phyloP scores from a whole-genome alignment of 768 basidiomycete genomes.

The Roridomyces roridus region DNA sequence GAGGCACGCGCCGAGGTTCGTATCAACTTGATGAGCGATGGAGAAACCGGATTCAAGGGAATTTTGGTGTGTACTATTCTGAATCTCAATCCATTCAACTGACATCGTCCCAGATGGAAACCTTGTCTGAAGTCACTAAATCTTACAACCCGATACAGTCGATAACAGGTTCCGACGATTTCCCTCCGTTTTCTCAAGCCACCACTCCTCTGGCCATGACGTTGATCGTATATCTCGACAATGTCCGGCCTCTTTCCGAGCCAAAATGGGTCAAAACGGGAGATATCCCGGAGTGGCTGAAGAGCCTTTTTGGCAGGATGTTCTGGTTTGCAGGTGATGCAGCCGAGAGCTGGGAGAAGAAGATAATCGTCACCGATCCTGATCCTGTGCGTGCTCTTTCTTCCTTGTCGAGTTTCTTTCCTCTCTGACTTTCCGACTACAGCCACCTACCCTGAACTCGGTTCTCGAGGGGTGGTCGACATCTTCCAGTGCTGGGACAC shows the following conservation, averaged over 20 bases:
- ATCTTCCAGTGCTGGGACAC: slow-evolving; percentile 80
- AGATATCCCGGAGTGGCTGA: slow-evolving; percentile 92
- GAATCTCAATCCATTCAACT: slow-evolving; percentile 8
- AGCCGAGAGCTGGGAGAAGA: slow-evolving; percentile 93
- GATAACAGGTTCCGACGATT: slow-evolving; percentile 47
- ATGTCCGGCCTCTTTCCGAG: slow-evolving; percentile 86
- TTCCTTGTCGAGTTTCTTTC: neutral
- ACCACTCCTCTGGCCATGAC: slow-evolving; percentile 60
- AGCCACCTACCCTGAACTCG: slow-evolving; percentile 93
- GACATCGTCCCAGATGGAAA: slow-evolving; percentile 61
- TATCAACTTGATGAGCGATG: slow-evolving; percentile 64
- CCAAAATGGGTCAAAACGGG: slow-evolving; percentile 98
- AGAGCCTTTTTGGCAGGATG: slow-evolving; percentile 86
- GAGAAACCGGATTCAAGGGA: slow-evolving; percentile 67
- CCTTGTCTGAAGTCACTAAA: slow-evolving; percentile 41
- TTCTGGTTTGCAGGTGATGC: slow-evolving; percentile 86
- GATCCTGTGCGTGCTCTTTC: slow-evolving; percentile 75
- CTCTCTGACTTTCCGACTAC: slow-evolving; percentile 4
- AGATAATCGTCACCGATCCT: slow-evolving; percentile 90
- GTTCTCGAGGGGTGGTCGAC: slow-evolving; percentile 89
- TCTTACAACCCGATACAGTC: slow-evolving; percentile 69
- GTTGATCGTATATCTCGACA: slow-evolving; percentile 85
- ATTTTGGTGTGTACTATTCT: slow-evolving; percentile 60
- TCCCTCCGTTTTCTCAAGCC: slow-evolving; percentile 75
- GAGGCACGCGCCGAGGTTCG: slow-evolving; percentile 88